Conservation (phyloP, 2,329 filamentous ascomycete genomes). For the Nemania diffusa region DNA sequence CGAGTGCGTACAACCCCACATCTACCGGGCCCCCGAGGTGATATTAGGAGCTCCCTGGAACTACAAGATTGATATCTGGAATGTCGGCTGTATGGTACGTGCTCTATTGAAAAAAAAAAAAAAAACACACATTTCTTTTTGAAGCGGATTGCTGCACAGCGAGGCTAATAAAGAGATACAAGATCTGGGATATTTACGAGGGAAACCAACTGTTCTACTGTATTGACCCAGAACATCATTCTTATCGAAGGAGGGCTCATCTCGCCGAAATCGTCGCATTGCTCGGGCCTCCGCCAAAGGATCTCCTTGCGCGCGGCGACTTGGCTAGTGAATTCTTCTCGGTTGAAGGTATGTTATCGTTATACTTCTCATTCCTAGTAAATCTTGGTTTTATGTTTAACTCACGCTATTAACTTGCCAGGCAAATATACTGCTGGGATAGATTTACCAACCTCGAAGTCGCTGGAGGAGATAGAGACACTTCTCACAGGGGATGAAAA, state of each 20-base stretch:
- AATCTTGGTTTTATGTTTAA: not conserved
- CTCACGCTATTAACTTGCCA: not conserved
- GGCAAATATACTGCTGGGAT: not conserved
- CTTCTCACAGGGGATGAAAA: not conserved
- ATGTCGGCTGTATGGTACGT: not conserved
- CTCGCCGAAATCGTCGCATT: conserved; percentile 5
- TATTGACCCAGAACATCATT: not conserved
- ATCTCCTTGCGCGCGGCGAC: not conserved
- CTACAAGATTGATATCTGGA: conserved; percentile 1
- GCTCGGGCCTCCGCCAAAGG: not conserved
- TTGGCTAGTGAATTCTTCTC: not conserved
- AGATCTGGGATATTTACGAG: conserved; percentile 8
- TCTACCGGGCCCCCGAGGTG: not conserved
- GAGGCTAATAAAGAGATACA: not conserved
- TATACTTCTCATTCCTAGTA: not conserved
- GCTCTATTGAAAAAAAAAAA: not conserved
- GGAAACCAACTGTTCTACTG: not conserved
- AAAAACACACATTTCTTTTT: not conserved
- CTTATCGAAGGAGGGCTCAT: not conserved
- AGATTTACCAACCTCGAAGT: not conserved
- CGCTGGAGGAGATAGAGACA: not conserved
- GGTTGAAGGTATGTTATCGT: not conserved
- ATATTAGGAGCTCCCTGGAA: not conserved
- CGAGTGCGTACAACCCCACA: not conserved
- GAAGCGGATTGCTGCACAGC: not conserved